Evolutionary conservation across 1,284 basidiomycete genomes (phyloP), one percentile per base, ranked within the genome.

Genomic region (Jaminaea rosea): DNA sequence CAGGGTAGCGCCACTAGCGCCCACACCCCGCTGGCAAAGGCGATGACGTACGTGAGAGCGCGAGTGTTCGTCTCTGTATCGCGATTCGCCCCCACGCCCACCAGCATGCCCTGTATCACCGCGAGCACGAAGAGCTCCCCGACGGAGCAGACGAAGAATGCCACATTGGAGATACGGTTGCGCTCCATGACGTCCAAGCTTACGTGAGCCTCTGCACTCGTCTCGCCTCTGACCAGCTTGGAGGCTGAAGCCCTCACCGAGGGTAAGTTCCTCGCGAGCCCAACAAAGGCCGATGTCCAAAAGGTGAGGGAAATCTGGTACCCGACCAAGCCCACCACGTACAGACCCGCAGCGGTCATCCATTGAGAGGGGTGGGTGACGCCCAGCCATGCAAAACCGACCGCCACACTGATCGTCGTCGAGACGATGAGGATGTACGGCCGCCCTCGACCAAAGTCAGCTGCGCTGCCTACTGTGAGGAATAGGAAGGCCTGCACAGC

Each of bases 141-240:
- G 45, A 84, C 80, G 83, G 86, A 65, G 85, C 85, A 27, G 85
- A 83, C 81, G 66, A 80, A 58, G 50, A 89, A 84, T 11, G 86
- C 88, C 60, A 84, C 84, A 59, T 91, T 91, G 65, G 85, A 85
- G 55, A 91, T 85, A 49, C 84, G 77, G 65, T 88, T 90, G 77
- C 87, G 86, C 75, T 88, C 84, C 46, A 90, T 67, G 50, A 83
- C 85, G 66, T 88, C 87, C 63, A 87, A 84, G 4, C 67, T 64
- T 65, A 87, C 86, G 63, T 86, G 87, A 59, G 81, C 82, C 46
- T 83, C 83, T 2, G 76, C 71, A 0, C 77, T 67, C 45, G 53
- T 61, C 7, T 21, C 9, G 15, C n/a, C 23, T 9, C 17, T 26
- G 37, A 44, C 52, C 7, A 49, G 36, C 3, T 50, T 31, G 26